Conservation (phyloP, 2,329 filamentous ascomycete species). For the Xylariaceae sp. region DNA sequence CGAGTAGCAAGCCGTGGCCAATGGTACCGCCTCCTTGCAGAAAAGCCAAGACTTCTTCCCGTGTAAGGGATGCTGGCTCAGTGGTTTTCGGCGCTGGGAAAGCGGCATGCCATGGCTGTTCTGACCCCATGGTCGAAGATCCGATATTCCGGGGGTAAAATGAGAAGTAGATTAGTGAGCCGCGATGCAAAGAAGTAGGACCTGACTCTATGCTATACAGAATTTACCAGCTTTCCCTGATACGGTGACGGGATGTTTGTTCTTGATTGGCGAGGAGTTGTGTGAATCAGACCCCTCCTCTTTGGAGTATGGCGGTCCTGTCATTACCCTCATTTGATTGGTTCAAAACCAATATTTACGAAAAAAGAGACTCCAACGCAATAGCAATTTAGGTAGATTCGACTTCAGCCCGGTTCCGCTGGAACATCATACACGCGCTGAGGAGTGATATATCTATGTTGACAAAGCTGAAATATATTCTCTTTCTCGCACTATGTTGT, state of each 20-base stretch:
- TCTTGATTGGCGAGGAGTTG: background rate
- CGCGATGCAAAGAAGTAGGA: background rate
- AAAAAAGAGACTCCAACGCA: background rate
- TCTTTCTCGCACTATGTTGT: background rate
- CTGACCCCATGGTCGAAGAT: slow-evolving; percentile 11
- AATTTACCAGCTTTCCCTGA: too few species aligned
- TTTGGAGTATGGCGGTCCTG: background rate
- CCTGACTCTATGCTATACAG: background rate
- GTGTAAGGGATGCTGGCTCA: slow-evolving; percentile 14
- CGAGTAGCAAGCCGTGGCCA: slow-evolving; percentile 43
- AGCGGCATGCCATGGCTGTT: slow-evolving; percentile 27
- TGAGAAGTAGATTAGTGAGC: background rate
- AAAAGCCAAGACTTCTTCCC: slow-evolving; percentile 24
- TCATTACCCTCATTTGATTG: slow-evolving; percentile 15
- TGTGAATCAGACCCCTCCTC: background rate
- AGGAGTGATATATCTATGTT: too few species aligned
- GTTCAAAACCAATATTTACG: background rate
- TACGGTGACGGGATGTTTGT: too few species aligned
- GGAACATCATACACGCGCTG: too few species aligned
- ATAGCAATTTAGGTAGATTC: background rate
- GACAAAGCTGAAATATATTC: too few species aligned
- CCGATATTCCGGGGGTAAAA: background rate
- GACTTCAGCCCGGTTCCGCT: background rate
- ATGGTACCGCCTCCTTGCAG: slow-evolving; percentile 3
- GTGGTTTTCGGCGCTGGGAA: slow-evolving; percentile 23